Conservation (phyloP, 257 asterid species). For the Solanum etuberosum region DNA sequence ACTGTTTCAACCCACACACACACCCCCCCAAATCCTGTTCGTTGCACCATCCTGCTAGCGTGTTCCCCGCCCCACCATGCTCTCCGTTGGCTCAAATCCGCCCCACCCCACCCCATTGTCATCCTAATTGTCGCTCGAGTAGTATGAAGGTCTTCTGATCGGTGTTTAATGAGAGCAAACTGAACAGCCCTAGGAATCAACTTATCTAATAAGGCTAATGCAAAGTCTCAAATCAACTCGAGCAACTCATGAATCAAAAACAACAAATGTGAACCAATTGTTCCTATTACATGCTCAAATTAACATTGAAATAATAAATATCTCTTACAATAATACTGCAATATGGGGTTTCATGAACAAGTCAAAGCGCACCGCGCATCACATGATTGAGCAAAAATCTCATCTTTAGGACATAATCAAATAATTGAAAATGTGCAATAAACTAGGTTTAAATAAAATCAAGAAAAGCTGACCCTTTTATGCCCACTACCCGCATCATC, state of each 20-base stretch:
- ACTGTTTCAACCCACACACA: not conserved
- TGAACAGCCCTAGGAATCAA: not conserved
- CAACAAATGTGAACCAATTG: not conserved
- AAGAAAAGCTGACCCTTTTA: conserved; percentile 54
- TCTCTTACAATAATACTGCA: not conserved
- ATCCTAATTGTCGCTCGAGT: not conserved
- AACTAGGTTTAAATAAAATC: not conserved
- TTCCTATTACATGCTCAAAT: not conserved
- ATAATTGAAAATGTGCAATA: not conserved
- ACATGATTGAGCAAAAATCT: not conserved
- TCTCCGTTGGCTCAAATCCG: not conserved
- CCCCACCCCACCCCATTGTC: not conserved
- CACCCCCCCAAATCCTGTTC: not conserved
- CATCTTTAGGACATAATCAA: not conserved
- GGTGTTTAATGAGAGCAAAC: not conserved
- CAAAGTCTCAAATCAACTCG: not conserved
- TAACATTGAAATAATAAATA: not conserved
- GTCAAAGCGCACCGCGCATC: not conserved
- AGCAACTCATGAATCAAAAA: not conserved
- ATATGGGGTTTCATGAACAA: not conserved
- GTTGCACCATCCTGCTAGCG: not conserved
- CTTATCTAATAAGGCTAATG: not conserved
- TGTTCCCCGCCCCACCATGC: not conserved
- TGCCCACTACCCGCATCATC: conserved; percentile 68
- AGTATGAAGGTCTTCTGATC: not conserved